phyloP scores from a whole-genome alignment of 257 asterid species.

The Solanum medicagineum region DNA sequence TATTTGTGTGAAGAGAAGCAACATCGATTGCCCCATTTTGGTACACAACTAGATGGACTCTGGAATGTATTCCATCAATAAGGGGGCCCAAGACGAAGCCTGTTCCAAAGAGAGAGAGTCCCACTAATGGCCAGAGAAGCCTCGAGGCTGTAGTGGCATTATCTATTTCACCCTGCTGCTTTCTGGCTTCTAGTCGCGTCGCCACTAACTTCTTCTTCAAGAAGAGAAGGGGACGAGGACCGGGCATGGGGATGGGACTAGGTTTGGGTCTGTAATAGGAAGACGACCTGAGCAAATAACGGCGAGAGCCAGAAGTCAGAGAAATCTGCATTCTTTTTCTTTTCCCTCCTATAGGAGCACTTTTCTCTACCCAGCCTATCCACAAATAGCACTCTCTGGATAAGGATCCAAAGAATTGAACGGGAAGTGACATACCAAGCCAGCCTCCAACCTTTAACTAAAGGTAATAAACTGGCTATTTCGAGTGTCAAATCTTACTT shows the following conservation, averaged over 20 bases:
- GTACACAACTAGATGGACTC: constrained; percentile 55
- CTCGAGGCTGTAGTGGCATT: background rate
- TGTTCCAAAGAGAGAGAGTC: constrained; percentile 35
- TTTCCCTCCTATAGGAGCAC: background rate
- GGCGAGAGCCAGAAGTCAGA: background rate
- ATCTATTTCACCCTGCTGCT: constrained; percentile 3
- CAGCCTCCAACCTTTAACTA: too few relatives aligned
- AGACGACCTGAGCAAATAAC: background rate
- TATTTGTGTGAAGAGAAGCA: constrained; percentile 64
- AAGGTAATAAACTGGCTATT: too few relatives aligned
- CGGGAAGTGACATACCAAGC: too few relatives aligned
- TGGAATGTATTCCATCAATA: constrained; percentile 63
- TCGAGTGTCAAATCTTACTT: too few relatives aligned
- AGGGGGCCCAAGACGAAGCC: constrained; percentile 67
- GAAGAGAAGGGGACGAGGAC: background rate
- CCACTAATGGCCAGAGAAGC: constrained; percentile 22
- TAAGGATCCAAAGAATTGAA: too few relatives aligned
- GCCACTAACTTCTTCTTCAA: background rate
- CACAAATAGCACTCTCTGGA: too few relatives aligned
- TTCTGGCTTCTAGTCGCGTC: background rate
- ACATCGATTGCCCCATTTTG: constrained; percentile 56
- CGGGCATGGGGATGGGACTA: background rate
- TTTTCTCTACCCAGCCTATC: too few relatives aligned
- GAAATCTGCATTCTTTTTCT: background rate
- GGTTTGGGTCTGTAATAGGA: background rate